Conservation (phyloP, 2,329 filamentous ascomycete species). For the Cladosporium sp. region DNA sequence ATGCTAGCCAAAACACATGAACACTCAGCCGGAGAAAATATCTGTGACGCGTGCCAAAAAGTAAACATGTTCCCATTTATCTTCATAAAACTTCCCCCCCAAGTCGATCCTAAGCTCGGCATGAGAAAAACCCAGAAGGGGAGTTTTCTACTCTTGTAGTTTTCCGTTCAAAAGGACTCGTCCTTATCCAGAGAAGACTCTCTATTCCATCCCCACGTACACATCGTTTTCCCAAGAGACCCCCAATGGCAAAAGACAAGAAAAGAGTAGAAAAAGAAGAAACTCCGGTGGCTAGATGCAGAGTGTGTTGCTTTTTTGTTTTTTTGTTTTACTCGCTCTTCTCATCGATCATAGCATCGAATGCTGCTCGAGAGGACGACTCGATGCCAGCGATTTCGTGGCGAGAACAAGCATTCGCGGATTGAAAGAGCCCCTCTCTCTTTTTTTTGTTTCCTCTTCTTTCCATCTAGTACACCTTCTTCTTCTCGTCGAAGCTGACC, state of each 20-base stretch:
- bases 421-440: neutral
- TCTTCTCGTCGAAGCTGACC: conserved; percentile 99
- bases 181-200: neutral
- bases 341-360: neutral
- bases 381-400: neutral
- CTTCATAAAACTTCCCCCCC: neutral
- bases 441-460: neutral
- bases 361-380: neutral
- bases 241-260: neutral
- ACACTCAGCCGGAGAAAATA: neutral
- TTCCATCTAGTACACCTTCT: conserved; percentile 84
- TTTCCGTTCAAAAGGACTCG: neutral
- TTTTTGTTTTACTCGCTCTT: neutral
- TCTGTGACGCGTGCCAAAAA: neutral
- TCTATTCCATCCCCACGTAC: neutral
- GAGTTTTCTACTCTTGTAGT: neutral
- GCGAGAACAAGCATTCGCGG: neutral
- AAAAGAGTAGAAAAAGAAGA: neutral
- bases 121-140: neutral
- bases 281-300: neutral
- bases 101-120: neutral
- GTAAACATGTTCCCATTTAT: conserved; percentile 1
- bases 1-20: neutral
- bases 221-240: neutral
- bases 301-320: neutral